Percentiles rank a stretch among this genome's conserved stretches.
Conservation (phyloP, 306 rosid species). For the Trifolium pratense region DNA sequence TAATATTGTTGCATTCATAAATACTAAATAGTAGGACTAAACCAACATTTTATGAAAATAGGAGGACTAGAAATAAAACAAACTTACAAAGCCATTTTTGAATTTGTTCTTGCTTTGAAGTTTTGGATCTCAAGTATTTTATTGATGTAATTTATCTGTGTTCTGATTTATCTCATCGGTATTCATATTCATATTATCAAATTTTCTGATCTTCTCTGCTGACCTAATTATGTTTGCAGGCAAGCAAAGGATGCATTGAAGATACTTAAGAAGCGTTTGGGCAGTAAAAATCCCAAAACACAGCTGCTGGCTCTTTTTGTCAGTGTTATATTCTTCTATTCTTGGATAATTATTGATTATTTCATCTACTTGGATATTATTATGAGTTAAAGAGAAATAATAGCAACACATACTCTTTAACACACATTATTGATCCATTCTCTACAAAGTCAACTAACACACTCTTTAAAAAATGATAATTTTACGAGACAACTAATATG, state of each 20-base stretch:
- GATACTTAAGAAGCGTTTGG: slow-evolving; percentile 84
- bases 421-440: neutral
- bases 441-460: neutral
- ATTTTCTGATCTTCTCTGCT: slow-evolving; percentile 32
- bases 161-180: slow-evolving; percentile 13
- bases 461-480: neutral
- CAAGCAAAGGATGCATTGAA: slow-evolving; percentile 96
- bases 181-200: slow-evolving; percentile 33
- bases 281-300: slow-evolving; percentile 76
- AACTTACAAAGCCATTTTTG: neutral
- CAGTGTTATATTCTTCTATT: slow-evolving; percentile 50
- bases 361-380: slow-evolving; percentile 26
- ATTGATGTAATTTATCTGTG: neutral
- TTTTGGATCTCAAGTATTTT: slow-evolving; percentile 37
- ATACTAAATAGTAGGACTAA: neutral
- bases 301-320: slow-evolving; percentile 96
- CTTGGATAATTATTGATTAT: slow-evolving; percentile 32
- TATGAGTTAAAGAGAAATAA: slow-evolving; percentile 13
- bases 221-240: slow-evolving; percentile 60
- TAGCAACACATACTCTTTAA: neutral
- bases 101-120: slow-evolving; percentile 27
- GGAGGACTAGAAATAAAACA: neutral
- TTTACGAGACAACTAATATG: neutral
- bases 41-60: slow-evolving; percentile 8
- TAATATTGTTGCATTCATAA: slow-evolving; percentile 4